Conservation (phyloP, 352 stramenopile species). For the Elongisporangium undulatum region DNA sequence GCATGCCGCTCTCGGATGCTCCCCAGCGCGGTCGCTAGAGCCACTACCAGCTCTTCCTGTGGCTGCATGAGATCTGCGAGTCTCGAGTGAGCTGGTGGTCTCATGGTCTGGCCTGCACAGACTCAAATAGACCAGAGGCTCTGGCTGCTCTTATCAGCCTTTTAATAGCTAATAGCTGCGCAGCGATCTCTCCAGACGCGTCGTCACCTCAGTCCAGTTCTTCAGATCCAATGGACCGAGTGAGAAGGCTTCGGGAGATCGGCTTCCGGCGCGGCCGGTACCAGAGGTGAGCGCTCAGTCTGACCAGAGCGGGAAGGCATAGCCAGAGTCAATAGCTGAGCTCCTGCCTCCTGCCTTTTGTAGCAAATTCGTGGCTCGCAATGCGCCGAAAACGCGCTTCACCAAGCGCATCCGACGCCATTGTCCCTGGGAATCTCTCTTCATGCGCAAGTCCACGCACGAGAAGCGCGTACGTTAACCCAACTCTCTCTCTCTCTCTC, state of each 20-base stretch:
- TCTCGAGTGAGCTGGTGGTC: background rate
- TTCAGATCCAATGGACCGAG: conserved; percentile 19
- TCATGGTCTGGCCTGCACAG: background rate
- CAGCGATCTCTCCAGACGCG: background rate
- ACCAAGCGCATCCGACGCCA: conserved; percentile 21
- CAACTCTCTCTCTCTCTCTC: no score
- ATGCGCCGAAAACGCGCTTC: conserved; percentile 44
- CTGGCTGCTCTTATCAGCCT: background rate
- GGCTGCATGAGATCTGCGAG: background rate
- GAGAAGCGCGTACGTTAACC: conserved; percentile 50
- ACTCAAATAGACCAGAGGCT: background rate
- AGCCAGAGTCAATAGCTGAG: background rate
- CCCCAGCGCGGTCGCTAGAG: conserved; percentile 33
- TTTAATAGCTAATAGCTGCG: background rate
- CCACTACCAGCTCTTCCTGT: conserved; percentile 37
- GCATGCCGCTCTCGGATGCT: conserved; percentile 17
- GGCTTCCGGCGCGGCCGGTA: conserved; percentile 35
- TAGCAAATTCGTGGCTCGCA: conserved; percentile 48
- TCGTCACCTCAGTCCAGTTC: background rate
- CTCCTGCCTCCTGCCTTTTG: background rate
- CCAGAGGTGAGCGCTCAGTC: conserved; percentile 30
- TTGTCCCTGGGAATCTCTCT: conserved; percentile 64
- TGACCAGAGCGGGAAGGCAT: background rate
- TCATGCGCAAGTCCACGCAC: conserved; percentile 66
- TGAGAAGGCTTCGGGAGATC: conserved; percentile 29